A percentile compares a stretch with the other conserved stretches of the same genome.
Conservation (phyloP, 1,284 basidiomycete species). For the Cutaneotrichosporon spelunceum region DNA sequence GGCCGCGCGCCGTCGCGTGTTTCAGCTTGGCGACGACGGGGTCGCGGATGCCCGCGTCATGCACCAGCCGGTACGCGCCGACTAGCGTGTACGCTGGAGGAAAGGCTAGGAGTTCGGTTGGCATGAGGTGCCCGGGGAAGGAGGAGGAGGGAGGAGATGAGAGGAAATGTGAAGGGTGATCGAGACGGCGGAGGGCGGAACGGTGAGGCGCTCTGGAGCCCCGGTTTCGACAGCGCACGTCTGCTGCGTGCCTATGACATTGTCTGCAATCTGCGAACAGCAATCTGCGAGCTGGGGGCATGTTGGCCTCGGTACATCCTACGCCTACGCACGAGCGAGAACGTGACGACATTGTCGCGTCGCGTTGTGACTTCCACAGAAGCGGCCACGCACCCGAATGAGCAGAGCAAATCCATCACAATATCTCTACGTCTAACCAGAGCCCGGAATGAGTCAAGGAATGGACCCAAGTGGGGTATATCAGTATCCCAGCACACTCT, state of each 20-base stretch:
- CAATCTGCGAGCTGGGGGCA: too few species aligned
- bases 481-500: not conserved
- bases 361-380: too few species aligned
- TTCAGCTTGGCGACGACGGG: slow-evolving; percentile 49
- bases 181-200: not conserved
- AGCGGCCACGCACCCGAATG: too few species aligned
- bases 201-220: not conserved
- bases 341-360: too few species aligned
- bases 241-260: not conserved
- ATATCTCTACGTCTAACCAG: not conserved
- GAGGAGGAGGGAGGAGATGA: not conserved
- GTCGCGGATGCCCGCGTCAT: slow-evolving; percentile 42
- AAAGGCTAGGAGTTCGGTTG: slow-evolving; percentile 47
- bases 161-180: not conserved
- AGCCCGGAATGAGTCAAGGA: not conserved
- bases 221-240: not conserved
- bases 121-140: slow-evolving; percentile 37
- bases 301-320: too few species aligned
- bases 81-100: slow-evolving; percentile 49
- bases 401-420: not conserved
- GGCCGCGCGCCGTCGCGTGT: slow-evolving; percentile 47
- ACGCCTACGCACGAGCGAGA: too few species aligned
- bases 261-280: not conserved
- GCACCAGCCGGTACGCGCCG: slow-evolving; percentile 44
- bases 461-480: too few species aligned